Evolutionary conservation across 2,329 filamentous ascomycete genomes (phyloP).

Genomic region (Hawksworthiomyces lignivorus): DNA sequence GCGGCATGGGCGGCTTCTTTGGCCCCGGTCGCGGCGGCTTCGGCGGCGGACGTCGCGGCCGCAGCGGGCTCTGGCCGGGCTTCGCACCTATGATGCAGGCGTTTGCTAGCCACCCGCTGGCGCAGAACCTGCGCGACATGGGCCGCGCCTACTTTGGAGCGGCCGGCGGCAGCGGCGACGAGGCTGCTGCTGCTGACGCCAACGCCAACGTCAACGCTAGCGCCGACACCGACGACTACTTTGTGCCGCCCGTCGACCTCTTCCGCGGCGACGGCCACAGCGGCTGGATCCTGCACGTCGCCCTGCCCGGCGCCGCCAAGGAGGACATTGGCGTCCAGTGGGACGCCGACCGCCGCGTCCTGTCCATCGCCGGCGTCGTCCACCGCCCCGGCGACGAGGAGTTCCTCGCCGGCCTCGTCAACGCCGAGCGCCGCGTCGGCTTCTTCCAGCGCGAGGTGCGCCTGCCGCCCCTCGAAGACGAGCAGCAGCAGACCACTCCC

Average conservation of each 20-base stretch:
- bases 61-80: conserved; percentile 18
- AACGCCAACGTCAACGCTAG: background rate
- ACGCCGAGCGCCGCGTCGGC: conserved; percentile 63
- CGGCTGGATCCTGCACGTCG: conserved; percentile 60
- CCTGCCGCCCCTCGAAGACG: conserved; percentile 37
- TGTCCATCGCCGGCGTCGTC: conserved; percentile 65
- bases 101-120: conserved; percentile 34
- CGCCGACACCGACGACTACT: conserved; percentile 29
- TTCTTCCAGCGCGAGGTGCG: conserved; percentile 64
- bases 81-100: conserved; percentile 31
- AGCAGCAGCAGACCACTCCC: conserved; percentile 9
- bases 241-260: conserved; percentile 63
- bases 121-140: conserved; percentile 31
- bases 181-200: conserved; percentile 16
- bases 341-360: conserved; percentile 57
- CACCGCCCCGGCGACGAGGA: conserved; percentile 65
- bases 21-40: conserved; percentile 13
- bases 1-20: conserved; percentile 8
- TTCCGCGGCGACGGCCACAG: conserved; percentile 44
- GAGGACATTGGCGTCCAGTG: conserved; percentile 64
- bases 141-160: conserved; percentile 18
- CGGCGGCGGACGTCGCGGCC: conserved; percentile 9
- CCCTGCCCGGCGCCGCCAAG: conserved; percentile 72
- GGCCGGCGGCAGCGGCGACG: conserved; percentile 4
- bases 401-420: conserved; percentile 54